Evolutionary conservation across 2,329 filamentous ascomycete genomes (phyloP).

Genomic region (Septoria petroselini): DNA sequence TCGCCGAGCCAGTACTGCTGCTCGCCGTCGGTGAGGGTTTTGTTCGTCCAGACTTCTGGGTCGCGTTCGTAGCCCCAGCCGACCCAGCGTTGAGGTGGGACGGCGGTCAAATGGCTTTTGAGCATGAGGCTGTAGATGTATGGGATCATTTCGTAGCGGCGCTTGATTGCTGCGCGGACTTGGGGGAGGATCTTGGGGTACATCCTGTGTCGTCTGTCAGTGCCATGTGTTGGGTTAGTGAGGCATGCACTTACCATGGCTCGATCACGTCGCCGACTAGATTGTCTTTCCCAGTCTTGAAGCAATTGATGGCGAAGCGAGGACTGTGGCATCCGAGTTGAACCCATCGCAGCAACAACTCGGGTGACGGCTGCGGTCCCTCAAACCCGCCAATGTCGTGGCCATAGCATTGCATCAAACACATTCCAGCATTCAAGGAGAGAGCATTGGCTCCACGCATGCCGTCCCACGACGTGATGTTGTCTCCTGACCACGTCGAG

Average conservation of each 20-base stretch:
- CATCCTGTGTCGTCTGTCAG: slow-evolving; percentile 51
- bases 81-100: slow-evolving; percentile 67
- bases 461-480: slow-evolving; percentile 68
- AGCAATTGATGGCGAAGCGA: slow-evolving; percentile 74
- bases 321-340: slow-evolving; percentile 68
- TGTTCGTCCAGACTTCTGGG: slow-evolving; percentile 60
- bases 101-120: slow-evolving; percentile 58
- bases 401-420: slow-evolving; percentile 61
- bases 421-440: slow-evolving; percentile 65
- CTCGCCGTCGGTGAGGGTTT: slow-evolving; percentile 59
- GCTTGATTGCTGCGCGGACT: slow-evolving; percentile 63
- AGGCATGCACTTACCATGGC: slow-evolving; percentile 56
- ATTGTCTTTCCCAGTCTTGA: slow-evolving; percentile 68
- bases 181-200: slow-evolving; percentile 64
- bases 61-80: slow-evolving; percentile 71
- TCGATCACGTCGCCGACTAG: slow-evolving; percentile 69
- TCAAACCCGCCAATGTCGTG: slow-evolving; percentile 76
- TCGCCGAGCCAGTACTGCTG: slow-evolving; percentile 73
- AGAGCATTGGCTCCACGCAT: slow-evolving; percentile 71
- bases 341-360: slow-evolving; percentile 69
- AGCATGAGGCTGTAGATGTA: slow-evolving; percentile 67
- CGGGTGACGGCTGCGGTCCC: slow-evolving; percentile 67
- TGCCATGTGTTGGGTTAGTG: no score
- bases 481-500: slow-evolving; percentile 73
- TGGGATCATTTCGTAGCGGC: slow-evolving; percentile 68